A percentile compares a stretch with the other conserved stretches of the same genome.
Evolutionary conservation across 805 yeast species (phyloP).

Genomic region (Candida krabiensis): DNA sequence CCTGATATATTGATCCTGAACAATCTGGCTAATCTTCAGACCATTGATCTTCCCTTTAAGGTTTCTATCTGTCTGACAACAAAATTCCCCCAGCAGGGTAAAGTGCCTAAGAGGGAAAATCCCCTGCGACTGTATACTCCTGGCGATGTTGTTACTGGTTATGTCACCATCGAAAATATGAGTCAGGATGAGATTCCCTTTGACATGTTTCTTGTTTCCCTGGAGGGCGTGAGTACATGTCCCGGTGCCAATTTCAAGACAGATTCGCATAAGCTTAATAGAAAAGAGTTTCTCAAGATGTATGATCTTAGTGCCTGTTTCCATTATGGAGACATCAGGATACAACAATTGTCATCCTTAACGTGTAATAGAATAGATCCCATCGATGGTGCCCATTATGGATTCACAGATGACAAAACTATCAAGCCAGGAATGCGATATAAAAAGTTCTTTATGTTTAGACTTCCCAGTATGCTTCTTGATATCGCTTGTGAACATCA

Average conservation of each 20-base stretch:
- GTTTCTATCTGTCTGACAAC: slow-evolving; percentile 39
- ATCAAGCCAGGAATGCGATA: slow-evolving; percentile 47
- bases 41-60: slow-evolving; percentile 25
- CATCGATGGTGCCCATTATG: slow-evolving; percentile 29
- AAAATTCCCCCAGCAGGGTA: slow-evolving; percentile 34
- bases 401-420: slow-evolving; percentile 45
- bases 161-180: slow-evolving; percentile 42
- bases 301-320: slow-evolving; percentile 54
- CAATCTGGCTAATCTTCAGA: slow-evolving; percentile 26
- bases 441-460: slow-evolving; percentile 59
- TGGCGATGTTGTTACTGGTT: slow-evolving; percentile 69
- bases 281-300: slow-evolving; percentile 43
- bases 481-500: slow-evolving; percentile 52
- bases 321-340: slow-evolving; percentile 36
- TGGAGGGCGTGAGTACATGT: slow-evolving; percentile 48
- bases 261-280: slow-evolving; percentile 8
- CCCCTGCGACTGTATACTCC: slow-evolving; percentile 56
- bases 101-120: slow-evolving; percentile 27
- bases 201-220: slow-evolving; percentile 59
- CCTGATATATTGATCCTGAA: slow-evolving; percentile 28
- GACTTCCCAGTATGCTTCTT: slow-evolving; percentile 50
- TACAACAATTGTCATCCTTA: not conserved
- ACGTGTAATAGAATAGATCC: slow-evolving; percentile 19
- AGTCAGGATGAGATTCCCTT: slow-evolving; percentile 46
- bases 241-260: slow-evolving; percentile 6